A percentile compares a stretch with the other conserved stretches of the same genome.
phyloP scores from a whole-genome alignment of 768 basidiomycete genomes.

The Pleurotus eryngii region DNA sequence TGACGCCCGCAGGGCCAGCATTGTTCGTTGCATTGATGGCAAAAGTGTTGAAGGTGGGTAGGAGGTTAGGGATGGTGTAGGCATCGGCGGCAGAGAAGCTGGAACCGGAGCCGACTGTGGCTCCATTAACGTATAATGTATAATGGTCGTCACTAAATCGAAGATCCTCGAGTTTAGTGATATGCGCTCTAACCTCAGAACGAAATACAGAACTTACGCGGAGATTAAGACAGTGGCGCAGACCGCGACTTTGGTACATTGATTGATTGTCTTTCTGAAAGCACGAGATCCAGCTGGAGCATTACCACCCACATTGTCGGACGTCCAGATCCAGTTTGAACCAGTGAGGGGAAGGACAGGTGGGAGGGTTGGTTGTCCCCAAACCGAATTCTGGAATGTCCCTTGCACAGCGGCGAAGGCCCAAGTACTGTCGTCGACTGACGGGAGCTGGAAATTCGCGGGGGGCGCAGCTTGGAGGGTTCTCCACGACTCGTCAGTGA shows the following conservation, averaged over 20 bases:
- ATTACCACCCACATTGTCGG: neutral
- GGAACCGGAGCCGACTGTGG: conserved; percentile 18
- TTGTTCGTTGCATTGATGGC: conserved; percentile 27
- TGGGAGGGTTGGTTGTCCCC: neutral
- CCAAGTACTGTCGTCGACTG: neutral
- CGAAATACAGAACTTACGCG: neutral
- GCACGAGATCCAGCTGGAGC: neutral
- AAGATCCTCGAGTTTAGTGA: neutral
- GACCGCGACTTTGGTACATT: neutral
- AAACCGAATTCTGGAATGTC: neutral
- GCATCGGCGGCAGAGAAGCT: conserved; percentile 17
- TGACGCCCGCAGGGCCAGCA: conserved; percentile 22
- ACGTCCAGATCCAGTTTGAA: conserved; percentile 7
- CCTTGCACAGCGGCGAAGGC: neutral
- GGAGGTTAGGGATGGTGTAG: conserved; percentile 16
- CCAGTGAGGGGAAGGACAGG: neutral
- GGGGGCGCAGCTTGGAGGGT: neutral
- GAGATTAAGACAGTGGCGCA: conserved; percentile 2
- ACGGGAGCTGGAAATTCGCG: neutral
- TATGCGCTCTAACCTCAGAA: neutral
- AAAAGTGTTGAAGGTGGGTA: conserved; percentile 18
- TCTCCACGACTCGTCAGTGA: conserved; percentile 5
- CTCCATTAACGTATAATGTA: conserved; percentile 26
- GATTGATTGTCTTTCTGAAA: neutral
- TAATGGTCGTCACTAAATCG: conserved; percentile 16